Evolutionary conservation across 192 early-diverging fungal genomes (phyloP).

Genomic region (Hyaloraphidium curvatum): DNA sequence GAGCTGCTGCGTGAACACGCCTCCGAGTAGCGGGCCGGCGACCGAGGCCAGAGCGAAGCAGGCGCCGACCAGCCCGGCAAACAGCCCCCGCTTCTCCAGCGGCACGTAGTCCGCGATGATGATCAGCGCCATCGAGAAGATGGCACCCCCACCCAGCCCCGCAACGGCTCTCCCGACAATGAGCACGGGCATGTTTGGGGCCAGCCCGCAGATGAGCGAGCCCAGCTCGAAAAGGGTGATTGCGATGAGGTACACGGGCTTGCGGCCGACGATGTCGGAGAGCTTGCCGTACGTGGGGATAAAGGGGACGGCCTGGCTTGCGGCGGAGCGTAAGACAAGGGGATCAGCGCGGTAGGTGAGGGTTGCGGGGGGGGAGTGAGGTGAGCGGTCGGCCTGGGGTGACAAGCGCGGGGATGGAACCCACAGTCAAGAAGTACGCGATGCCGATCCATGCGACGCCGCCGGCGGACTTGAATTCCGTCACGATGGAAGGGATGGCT

Average conservation of each 20-base stretch:
- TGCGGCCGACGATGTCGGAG: constrained; percentile 81
- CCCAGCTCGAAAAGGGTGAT: constrained; percentile 62
- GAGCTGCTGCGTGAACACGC: constrained; percentile 30
- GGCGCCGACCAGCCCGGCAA: background rate
- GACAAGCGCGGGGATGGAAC: background rate
- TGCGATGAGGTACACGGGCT: constrained; percentile 52
- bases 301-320: constrained; percentile 44
- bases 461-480: background rate
- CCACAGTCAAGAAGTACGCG: background rate
- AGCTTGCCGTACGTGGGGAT: constrained; percentile 65
- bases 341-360: background rate
- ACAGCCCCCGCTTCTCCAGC: background rate
- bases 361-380: background rate
- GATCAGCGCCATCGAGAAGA: constrained; percentile 53
- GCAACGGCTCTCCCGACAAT: constrained; percentile 60
- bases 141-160: constrained; percentile 64
- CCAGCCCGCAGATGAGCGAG: constrained; percentile 61
- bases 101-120: constrained; percentile 26
- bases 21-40: constrained; percentile 34
- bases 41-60: constrained; percentile 21
- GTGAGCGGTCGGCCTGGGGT: background rate
- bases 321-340: no score
- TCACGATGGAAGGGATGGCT: background rate
- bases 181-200: constrained; percentile 32
- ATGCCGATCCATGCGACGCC: background rate